A percentile compares a stretch with the other conserved stretches of the same genome.
phyloP scores from a whole-genome alignment of 2,329 filamentous ascomycete genomes.

The Colletotrichum zoysiae region DNA sequence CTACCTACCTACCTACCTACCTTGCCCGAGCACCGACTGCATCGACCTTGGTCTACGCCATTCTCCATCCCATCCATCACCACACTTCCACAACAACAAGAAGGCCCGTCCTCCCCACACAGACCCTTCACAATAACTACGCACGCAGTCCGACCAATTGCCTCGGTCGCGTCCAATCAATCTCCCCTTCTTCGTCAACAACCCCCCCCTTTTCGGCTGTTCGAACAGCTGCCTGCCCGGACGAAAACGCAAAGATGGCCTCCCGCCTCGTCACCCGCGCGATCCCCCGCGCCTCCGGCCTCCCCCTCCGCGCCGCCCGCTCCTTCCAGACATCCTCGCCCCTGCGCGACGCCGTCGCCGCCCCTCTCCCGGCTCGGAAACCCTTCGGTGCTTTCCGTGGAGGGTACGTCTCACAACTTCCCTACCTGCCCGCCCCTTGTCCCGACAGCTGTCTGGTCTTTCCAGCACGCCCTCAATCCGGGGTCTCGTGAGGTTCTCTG shows the following conservation, averaged over 20 bases:
- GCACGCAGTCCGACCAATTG: conserved; percentile 2
- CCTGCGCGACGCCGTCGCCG: conserved; percentile 57
- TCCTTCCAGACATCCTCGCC: conserved; percentile 65
- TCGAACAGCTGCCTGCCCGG: conserved; percentile 5
- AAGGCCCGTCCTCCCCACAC: neutral
- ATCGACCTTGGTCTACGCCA: conserved; percentile 23
- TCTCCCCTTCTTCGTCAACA: neutral
- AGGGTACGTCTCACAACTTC: conserved; percentile 60
- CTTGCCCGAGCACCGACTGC: conserved; percentile 14
- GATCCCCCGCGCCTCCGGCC: conserved; percentile 49
- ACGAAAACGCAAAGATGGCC: conserved; percentile 54
- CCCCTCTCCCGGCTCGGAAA: conserved; percentile 67
- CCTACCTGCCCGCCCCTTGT: neutral
- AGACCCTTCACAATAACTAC: neutral
- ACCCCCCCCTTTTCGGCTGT: conserved; percentile 7
- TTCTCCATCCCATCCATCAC: conserved; percentile 25
- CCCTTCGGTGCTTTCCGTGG: conserved; percentile 72
- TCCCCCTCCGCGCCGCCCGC: conserved; percentile 48
- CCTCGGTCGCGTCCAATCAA: neutral
- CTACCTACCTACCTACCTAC: conserved; percentile 1
- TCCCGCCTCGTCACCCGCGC: conserved; percentile 60
- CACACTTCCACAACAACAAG: conserved; percentile 2
- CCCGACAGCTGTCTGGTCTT: neutral
- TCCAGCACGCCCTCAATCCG: conserved; percentile 4
- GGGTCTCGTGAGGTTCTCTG: conserved; percentile 8